Evolutionary conservation across 169 alveolate species (phyloP), one percentile per base, ranked within the genome.

Genomic region (Plasmodium knowlesi): DNA sequence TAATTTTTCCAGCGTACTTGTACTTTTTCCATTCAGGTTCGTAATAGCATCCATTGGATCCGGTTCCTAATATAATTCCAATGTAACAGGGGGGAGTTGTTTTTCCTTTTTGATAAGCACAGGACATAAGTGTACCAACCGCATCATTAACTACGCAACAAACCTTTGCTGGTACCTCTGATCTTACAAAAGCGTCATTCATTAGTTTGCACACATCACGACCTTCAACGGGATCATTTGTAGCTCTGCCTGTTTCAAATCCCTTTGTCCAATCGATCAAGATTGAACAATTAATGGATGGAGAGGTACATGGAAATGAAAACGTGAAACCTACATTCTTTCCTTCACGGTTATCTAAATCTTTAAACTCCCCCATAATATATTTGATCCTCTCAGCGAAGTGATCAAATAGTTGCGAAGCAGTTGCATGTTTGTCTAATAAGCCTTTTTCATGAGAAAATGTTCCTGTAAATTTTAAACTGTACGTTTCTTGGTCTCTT

Each of bases 221-320:
- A 80, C 99, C 99, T 81, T 97, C 99, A 30, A 98, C 99, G 41
- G 97, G 98, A 37, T 96, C 97, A n/a, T 79, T 82, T 8, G 99
- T 97, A 83, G 94, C 97, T 74, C 98, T 95, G 12, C 99, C 99
- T 12, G 99, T 98, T 80, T 97, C 99, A 84, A 98, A 97, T 16
- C 97, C 99, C 92, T 98, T 98, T n/a, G 99, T 98, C 99, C 99
- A 98, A 85, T 95, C 97, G 61, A 97, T 85, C 41, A 98, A 92
- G 37, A 95, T 91, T 53, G 98, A 96, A 83, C 90, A 86, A 61
- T 92, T 92, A 71, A 95, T 82, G 19, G 98, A 95, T 46, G 94
- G 95, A 88, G 96, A 95, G 3, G 96, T 95, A 90, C 98, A 97
- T 2, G 98, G 98, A 84, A 97, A 97, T 25, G 98, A 97, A 92